phyloP scores from a whole-genome alignment of 2,329 filamentous ascomycete species.

The Penicillium sp. region DNA sequence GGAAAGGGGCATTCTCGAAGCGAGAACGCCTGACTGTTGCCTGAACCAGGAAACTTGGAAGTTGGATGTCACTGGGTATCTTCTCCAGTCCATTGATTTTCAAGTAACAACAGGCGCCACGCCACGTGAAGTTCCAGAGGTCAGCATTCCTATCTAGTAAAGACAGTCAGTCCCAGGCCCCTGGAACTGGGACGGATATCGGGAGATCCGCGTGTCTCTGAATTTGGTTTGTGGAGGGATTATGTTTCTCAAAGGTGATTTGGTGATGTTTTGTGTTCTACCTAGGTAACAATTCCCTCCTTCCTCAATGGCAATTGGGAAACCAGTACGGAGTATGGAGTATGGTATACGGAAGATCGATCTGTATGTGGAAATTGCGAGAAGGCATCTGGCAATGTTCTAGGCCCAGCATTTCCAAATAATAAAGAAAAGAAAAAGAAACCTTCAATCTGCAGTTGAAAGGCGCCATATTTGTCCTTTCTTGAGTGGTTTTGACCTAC shows the following conservation, averaged over 20 bases:
- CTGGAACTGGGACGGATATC: conserved; percentile 25
- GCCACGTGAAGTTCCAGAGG: conserved; percentile 3
- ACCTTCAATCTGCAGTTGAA: background rate
- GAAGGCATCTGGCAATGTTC: background rate
- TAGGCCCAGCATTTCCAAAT: background rate
- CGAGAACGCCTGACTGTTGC: background rate
- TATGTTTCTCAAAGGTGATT: background rate
- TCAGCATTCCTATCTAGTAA: background rate
- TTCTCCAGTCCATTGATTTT: background rate
- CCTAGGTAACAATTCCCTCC: no score
- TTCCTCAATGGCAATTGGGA: background rate
- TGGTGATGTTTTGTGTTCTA: background rate
- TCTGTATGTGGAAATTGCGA: background rate
- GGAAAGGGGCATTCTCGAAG: background rate
- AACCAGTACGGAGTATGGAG: background rate
- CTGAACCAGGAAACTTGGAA: background rate
- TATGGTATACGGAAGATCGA: no score
- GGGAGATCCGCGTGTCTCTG: conserved; percentile 26
- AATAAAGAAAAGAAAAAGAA: background rate
- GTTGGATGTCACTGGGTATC: background rate
- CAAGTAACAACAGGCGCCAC: background rate
- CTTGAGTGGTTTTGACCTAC: background rate
- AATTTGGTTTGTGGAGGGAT: background rate
- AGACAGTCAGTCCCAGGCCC: conserved; percentile 5
- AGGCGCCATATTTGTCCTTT: background rate